These are phyloP conservation scores for Colletotrichum tofieldiae DNA, from an alignment of 2,329 filamentous ascomycete species.

Conservation along the genomic window DNA sequence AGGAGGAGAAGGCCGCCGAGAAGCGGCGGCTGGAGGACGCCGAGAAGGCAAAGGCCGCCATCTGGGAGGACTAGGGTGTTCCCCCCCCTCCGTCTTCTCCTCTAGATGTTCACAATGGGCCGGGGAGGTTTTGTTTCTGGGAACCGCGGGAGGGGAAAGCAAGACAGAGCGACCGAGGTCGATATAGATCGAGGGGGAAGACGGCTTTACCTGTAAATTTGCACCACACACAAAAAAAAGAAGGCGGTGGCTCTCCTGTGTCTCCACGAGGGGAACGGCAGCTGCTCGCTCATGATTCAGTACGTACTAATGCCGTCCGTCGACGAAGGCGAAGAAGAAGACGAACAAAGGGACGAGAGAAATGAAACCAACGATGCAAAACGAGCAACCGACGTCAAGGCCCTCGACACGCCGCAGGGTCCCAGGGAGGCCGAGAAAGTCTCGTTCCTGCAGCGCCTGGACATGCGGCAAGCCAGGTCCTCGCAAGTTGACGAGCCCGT, in stretches of 20 bases:
- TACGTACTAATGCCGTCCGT: neutral
- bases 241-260: too few relatives aligned
- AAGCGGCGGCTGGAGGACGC: constrained; percentile 73
- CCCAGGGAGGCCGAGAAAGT: too few relatives aligned
- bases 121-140: neutral
- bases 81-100: neutral
- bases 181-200: neutral
- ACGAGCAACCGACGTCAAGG: too few relatives aligned
- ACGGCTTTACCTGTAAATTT: neutral
- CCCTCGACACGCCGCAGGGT: too few relatives aligned
- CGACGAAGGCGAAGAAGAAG: neutral
- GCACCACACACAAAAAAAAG: neutral
- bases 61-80: constrained; percentile 81
- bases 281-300: neutral
- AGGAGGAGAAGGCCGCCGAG: constrained; percentile 79
- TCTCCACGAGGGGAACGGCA: neutral
- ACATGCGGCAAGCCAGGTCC: too few relatives aligned
- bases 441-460: too few relatives aligned
- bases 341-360: neutral
- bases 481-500: too few relatives aligned
- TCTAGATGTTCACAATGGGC: neutral
- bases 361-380: neutral
- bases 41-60: constrained; percentile 83
- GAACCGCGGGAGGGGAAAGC: neutral
- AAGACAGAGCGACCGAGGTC: neutral